A percentile compares a stretch with the other conserved stretches of the same genome.
Evolutionary conservation across 2,329 filamentous ascomycete genomes (phyloP).

Genomic region (Paecilomyces sp.): DNA sequence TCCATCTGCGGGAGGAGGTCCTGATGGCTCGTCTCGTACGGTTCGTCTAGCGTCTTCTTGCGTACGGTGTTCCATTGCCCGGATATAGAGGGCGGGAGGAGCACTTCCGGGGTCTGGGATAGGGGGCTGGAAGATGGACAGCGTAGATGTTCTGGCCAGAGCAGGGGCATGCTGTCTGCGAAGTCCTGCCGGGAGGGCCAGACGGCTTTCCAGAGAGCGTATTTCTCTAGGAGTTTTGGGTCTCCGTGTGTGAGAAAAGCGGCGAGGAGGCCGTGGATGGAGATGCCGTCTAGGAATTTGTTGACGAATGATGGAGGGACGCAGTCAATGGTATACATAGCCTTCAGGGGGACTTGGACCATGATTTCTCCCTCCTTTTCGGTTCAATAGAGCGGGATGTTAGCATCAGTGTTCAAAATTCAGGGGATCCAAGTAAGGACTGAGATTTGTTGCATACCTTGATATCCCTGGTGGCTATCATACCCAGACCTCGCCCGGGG

Average conservation of each 20-base stretch:
- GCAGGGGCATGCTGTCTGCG: constrained; percentile 48
- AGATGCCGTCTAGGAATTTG: constrained; percentile 47
- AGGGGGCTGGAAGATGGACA: constrained; percentile 28
- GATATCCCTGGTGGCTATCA: constrained; percentile 62
- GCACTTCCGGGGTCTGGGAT: constrained; percentile 11
- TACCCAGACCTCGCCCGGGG: constrained; percentile 67
- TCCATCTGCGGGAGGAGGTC: constrained; percentile 44
- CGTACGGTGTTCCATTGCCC: constrained; percentile 25
- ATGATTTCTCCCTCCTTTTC: constrained; percentile 52
- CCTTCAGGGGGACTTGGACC: constrained; percentile 56
- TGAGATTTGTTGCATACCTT: constrained; percentile 42
- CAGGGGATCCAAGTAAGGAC: not conserved
- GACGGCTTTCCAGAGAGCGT: constrained; percentile 56
- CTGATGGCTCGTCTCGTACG: constrained; percentile 27
- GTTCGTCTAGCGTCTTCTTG: constrained; percentile 22
- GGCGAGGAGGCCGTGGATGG: constrained; percentile 68
- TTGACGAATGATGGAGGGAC: constrained; percentile 48
- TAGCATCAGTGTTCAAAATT: not conserved
- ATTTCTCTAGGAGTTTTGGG: constrained; percentile 40
- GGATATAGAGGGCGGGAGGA: constrained; percentile 31
- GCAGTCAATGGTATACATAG: constrained; percentile 59
- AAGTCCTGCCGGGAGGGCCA: constrained; percentile 61
- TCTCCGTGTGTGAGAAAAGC: constrained; percentile 52
- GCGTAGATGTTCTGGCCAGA: constrained; percentile 43
- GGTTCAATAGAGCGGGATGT: constrained; percentile 3